Percentiles rank a stretch among this genome's conserved stretches.
These are phyloP conservation scores for Tricholomella constricta DNA, from an alignment of 768 basidiomycete species.

Conservation along the genomic window DNA sequence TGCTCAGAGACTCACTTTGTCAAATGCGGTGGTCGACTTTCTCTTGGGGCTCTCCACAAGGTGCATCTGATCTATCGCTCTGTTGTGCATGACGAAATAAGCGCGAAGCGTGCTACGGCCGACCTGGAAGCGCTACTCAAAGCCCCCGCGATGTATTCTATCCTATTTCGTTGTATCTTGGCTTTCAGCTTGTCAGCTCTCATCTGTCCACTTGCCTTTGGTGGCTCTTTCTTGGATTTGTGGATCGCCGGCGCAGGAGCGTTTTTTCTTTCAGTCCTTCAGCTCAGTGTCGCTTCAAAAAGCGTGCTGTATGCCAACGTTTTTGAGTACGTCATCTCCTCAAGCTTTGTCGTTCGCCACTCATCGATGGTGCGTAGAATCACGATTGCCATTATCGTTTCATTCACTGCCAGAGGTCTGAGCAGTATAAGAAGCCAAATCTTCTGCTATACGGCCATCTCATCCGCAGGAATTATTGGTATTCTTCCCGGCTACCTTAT, in stretches of 20 bases:
- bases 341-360: conserved; percentile 3
- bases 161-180: conserved; percentile 61
- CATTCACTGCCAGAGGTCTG: conserved; percentile 78
- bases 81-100: conserved; percentile 91
- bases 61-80: conserved; percentile 84
- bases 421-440: conserved; percentile 74
- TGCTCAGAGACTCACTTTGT: conserved; percentile 89
- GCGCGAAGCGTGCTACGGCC: conserved; percentile 72
- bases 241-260: conserved; percentile 76
- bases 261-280: conserved; percentile 66
- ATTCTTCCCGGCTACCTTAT: conserved; percentile 91
- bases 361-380: conserved; percentile 51
- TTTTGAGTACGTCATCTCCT: conserved; percentile 69
- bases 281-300: conserved; percentile 72
- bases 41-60: conserved; percentile 81
- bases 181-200: conserved; percentile 72
- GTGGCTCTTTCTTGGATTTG: conserved; percentile 84
- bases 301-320: conserved; percentile 86
- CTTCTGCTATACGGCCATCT: conserved; percentile 93
- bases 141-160: conserved; percentile 64
- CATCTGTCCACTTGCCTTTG: conserved; percentile 85
- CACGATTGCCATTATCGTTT: conserved; percentile 78
- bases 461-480: conserved; percentile 83
- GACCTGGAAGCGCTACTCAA: conserved; percentile 65
- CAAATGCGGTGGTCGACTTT: conserved; percentile 74